These are phyloP conservation scores for Byssoonygena ceratinophila DNA, from an alignment of 2,329 filamentous ascomycete genomes.

Conservation along the genomic window DNA sequence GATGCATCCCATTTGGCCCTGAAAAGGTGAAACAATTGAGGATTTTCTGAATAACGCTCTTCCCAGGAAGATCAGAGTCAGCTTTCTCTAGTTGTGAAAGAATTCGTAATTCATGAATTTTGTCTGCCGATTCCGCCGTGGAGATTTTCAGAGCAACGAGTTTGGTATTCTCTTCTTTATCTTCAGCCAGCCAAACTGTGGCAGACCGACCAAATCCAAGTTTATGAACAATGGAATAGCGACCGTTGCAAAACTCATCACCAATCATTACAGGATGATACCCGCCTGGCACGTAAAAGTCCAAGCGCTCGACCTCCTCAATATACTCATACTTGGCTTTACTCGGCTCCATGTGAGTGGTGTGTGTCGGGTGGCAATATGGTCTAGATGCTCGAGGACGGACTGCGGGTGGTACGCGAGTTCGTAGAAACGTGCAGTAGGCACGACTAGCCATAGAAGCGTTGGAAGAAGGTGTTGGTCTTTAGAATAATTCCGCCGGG, in stretches of 20 bases:
- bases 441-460: neutral
- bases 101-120: neutral
- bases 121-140: conserved; percentile 6
- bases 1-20: conserved; percentile 21
- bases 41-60: conserved; percentile 16
- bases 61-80: conserved; percentile 10
- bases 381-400: neutral
- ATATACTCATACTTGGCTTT: conserved; percentile 5
- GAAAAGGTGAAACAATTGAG: conserved; percentile 22
- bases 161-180: neutral
- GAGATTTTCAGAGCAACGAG: conserved; percentile 11
- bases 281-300: neutral
- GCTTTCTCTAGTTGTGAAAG: neutral
- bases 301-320: conserved; percentile 1
- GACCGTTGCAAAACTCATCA: conserved; percentile 4
- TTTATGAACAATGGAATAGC: conserved; percentile 9
- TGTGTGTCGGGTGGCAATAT: neutral
- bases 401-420: neutral
- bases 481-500: neutral
- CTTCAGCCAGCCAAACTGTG: conserved; percentile 7
- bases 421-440: neutral
- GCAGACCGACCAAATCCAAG: conserved; percentile 5
- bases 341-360: conserved; percentile 11
- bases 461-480: neutral
- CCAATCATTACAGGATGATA: conserved; percentile 8